phyloP scores from a whole-genome alignment of 352 stramenopile genomes.

The Albugo candida region DNA sequence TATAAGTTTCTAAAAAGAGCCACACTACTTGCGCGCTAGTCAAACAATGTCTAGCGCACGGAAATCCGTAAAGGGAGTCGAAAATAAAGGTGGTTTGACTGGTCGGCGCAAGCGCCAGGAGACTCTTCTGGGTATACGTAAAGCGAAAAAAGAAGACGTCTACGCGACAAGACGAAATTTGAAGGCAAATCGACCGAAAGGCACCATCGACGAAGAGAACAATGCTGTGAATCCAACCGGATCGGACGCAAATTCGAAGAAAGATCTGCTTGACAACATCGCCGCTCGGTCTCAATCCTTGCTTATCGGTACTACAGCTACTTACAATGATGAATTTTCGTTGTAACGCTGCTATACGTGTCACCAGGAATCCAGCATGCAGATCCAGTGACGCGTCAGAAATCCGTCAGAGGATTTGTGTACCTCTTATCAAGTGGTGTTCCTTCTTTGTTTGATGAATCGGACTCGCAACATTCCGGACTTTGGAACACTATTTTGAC shows the following conservation, averaged over 20 bases:
- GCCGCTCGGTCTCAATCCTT: slow-evolving; percentile 57
- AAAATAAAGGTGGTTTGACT: slow-evolving; percentile 47
- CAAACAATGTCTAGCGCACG: slow-evolving; percentile 8
- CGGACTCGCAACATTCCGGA: slow-evolving; percentile 60
- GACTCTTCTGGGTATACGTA: slow-evolving; percentile 74
- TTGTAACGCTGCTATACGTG: background rate
- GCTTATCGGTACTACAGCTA: slow-evolving; percentile 21
- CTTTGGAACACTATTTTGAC: slow-evolving; percentile 66
- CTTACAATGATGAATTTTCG: slow-evolving; percentile 1
- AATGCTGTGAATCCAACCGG: slow-evolving; percentile 6
- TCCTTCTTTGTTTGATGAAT: slow-evolving; percentile 64
- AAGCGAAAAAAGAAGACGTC: slow-evolving; percentile 77
- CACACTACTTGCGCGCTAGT: too few species aligned
- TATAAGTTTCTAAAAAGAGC: too few species aligned
- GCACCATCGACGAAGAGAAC: slow-evolving; percentile 5
- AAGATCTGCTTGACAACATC: slow-evolving; percentile 62
- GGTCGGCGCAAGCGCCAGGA: slow-evolving; percentile 67
- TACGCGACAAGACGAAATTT: slow-evolving; percentile 74
- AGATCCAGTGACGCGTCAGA: slow-evolving; percentile 46
- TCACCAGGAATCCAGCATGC: slow-evolving; percentile 53
- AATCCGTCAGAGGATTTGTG: slow-evolving; percentile 74
- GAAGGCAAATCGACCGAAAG: slow-evolving; percentile 30
- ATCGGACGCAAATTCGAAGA: slow-evolving; percentile 23
- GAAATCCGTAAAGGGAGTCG: slow-evolving; percentile 58
- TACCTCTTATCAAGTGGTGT: slow-evolving; percentile 73